These are phyloP conservation scores for Astrothelium macrocarpum DNA, from an alignment of 495 filamentous ascomycete genomes.

Conservation along the genomic window DNA sequence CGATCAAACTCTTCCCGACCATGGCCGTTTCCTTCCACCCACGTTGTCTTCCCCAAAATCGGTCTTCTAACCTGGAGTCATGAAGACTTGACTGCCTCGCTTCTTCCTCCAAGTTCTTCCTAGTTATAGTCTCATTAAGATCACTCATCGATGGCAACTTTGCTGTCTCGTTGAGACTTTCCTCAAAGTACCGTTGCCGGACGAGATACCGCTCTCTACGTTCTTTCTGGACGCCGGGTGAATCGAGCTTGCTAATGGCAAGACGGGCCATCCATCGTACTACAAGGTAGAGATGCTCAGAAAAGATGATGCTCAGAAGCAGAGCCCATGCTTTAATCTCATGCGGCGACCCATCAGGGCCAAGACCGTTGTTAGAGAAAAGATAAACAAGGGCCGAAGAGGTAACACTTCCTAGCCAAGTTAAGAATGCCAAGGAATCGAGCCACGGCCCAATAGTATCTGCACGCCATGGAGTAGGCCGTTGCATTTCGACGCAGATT, in stretches of 20 bases:
- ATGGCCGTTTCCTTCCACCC: constrained; percentile 51
- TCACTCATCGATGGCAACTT: constrained; percentile 27
- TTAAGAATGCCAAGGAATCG: constrained; percentile 71
- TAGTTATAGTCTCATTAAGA: constrained; percentile 29
- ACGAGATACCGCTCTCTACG: constrained; percentile 62
- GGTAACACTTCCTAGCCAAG: constrained; percentile 85
- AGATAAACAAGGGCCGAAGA: constrained; percentile 79
- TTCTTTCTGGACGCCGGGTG: constrained; percentile 73
- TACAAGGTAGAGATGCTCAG: constrained; percentile 76
- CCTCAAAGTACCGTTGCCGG: constrained; percentile 62
- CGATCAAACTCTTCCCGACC: constrained; percentile 49
- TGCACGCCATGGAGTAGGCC: constrained; percentile 75
- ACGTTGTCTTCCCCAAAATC: constrained; percentile 61
- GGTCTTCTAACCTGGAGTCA: constrained; percentile 46
- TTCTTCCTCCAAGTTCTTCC: constrained; percentile 55
- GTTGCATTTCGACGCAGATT: constrained; percentile 80
- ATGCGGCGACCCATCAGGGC: constrained; percentile 50
- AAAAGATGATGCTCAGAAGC: constrained; percentile 72
- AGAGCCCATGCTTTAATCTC: constrained; percentile 73
- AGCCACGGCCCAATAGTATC: constrained; percentile 97
- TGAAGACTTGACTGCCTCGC: constrained; percentile 48
- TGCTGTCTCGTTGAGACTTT: constrained; percentile 39
- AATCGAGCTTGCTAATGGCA: constrained; percentile 70
- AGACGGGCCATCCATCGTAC: constrained; percentile 59
- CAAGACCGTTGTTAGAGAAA: constrained; percentile 57